Base-by-base conservation (phyloP, 176 grass and related monocot species). In the Urochloa ruziziensis region DNA sequence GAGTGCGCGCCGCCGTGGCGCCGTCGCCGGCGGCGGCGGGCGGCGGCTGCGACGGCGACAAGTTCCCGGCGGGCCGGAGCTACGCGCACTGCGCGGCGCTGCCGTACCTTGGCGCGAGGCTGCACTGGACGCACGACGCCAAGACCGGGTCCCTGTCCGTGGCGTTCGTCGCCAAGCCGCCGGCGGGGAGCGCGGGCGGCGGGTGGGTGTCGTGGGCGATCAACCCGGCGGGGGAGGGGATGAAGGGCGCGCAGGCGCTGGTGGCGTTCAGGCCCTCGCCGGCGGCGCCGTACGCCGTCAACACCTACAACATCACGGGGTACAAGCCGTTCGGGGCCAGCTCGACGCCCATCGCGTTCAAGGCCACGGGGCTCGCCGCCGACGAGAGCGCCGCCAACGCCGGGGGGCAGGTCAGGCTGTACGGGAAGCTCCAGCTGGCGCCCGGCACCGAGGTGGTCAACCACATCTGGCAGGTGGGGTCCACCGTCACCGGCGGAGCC, bases 391-490 rank as follows among this genome's bases (percentile, higher is more conserved):
- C 16, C 53, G 58, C 54, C 36, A n/a, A n/a, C n/a, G n/a, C n/a
- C n/a, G n/a, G n/a, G n/a, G 84, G 91, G 17, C 78, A 77, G 83
- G 69, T 98, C 39, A 39, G 83, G 62, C 12, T 98, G 33, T 93
- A 93, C 64, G 93, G 84, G 5, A 93, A 30, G 32, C 77, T 95
- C 77, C 88, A 88, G 56, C 85, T 98, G 35, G 70, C 39, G 2
- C 69, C 43, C 10, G 82, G 82, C 2, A 33, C 66, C 28, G 24
- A 75, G n/a, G 51, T 15, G 24, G 74, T 93, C 44, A 98, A 94
- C 73, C 89, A 91, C 61, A 88, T 98, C 82, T 98, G 91, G 91
- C 91, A 98, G 87, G 91, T 93, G 7, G 89, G 91, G 0, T 71
- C 91, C 4, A 27, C 42, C 23, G 84, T 98, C 28, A 36, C 29